phyloP scores from a whole-genome alignment of 192 early-diverging fungal genomes.

The Nowakowskiella sp. region DNA sequence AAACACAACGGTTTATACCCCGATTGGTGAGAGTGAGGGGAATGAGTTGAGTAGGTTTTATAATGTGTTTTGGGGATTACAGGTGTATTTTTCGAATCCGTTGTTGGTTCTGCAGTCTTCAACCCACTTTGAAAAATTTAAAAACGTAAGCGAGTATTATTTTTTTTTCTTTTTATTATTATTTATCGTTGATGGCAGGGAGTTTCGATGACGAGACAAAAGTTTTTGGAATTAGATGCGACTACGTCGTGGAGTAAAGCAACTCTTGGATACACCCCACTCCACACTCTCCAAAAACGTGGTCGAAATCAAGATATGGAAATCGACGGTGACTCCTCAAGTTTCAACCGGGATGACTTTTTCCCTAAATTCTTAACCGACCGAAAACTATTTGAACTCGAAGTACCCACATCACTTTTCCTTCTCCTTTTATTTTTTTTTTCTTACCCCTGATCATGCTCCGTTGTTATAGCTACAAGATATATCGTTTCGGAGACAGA shows the following conservation, averaged over 20 bases:
- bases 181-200: neutral
- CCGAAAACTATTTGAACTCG: slow-evolving; percentile 58
- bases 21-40: slow-evolving; percentile 20
- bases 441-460: slow-evolving; percentile 11
- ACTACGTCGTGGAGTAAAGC: too few species aligned
- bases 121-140: slow-evolving; percentile 24
- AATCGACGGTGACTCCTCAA: neutral
- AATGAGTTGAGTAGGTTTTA: slow-evolving; percentile 51
- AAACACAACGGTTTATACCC: slow-evolving; percentile 46
- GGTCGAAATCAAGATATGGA: slow-evolving; percentile 2
- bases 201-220: too few species aligned
- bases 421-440: slow-evolving; percentile 8
- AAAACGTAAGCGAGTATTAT: slow-evolving; percentile 22
- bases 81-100: slow-evolving; percentile 69
- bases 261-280: too few species aligned
- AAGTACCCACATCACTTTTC: slow-evolving; percentile 37
- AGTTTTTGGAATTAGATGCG: too few species aligned
- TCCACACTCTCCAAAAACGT: slow-evolving; percentile 11
- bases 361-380: slow-evolving; percentile 75
- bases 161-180: slow-evolving; percentile 1
- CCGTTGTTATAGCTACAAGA: slow-evolving; percentile 85
- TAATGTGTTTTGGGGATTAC: slow-evolving; percentile 71
- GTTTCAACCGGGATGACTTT: slow-evolving; percentile 38
- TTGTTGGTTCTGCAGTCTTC: slow-evolving; percentile 31
- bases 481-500: slow-evolving; percentile 71